Evolutionary conservation across 2,329 filamentous ascomycete genomes (phyloP).

Genomic region (Fusarium oligoseptatum): DNA sequence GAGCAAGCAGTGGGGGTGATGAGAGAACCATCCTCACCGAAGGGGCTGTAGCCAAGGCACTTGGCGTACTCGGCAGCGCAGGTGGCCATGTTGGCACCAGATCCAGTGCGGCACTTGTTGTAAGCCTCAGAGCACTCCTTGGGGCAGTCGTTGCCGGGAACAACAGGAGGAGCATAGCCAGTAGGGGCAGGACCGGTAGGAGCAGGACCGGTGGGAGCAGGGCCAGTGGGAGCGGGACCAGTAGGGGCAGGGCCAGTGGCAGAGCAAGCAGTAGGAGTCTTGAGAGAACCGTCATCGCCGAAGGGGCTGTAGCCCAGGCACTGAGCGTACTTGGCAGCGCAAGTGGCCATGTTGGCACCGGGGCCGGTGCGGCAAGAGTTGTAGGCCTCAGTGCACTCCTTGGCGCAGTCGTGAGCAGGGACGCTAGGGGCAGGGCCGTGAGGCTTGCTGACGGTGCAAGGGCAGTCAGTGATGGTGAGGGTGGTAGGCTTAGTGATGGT

Average conservation of each 20-base stretch:
- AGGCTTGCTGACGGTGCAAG: conserved; percentile 70
- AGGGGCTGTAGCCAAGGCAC: conserved; percentile 44
- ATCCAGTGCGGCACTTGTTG: conserved; percentile 25
- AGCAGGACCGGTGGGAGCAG: conserved; percentile 61
- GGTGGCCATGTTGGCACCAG: conserved; percentile 31
- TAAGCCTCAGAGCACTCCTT: conserved; percentile 21
- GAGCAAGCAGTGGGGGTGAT: conserved; percentile 36
- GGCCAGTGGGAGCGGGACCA: conserved; percentile 65
- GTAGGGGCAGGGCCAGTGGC: conserved; percentile 60
- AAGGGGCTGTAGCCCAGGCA: conserved; percentile 44
- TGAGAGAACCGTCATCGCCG: conserved; percentile 17
- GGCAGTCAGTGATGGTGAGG: conserved; percentile 74
- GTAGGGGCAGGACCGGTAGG: conserved; percentile 53
- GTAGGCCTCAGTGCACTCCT: conserved; percentile 20
- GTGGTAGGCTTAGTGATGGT: conserved; percentile 73
- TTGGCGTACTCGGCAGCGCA: conserved; percentile 39
- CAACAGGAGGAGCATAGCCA: conserved; percentile 9
- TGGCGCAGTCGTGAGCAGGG: conserved; percentile 34
- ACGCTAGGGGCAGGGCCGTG: conserved; percentile 16
- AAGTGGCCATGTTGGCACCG: conserved; percentile 36
- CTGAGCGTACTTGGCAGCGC: conserved; percentile 35
- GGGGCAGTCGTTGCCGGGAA: conserved; percentile 33
- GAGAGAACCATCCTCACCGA: conserved; percentile 22
- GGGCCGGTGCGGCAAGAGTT: conserved; percentile 25
- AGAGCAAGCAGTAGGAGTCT: conserved; percentile 36